These are phyloP conservation scores for Neopestalotiopsis sp. DNA, from an alignment of 2,329 filamentous ascomycete species.

Conservation along the genomic window DNA sequence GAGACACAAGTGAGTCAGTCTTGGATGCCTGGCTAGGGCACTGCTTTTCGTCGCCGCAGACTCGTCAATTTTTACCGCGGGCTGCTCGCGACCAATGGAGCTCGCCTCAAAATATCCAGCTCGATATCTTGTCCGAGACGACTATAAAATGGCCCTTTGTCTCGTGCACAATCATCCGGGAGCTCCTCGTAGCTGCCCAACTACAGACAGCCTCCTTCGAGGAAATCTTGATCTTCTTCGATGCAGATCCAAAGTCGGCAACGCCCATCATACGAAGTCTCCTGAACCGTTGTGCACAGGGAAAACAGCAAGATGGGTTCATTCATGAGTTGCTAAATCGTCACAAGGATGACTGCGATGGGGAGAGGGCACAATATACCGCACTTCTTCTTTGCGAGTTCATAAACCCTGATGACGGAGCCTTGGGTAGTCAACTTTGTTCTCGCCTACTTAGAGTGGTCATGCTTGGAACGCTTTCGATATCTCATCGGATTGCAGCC, in stretches of 20 bases:
- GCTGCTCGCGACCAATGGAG: not conserved
- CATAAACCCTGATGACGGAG: too few relatives aligned
- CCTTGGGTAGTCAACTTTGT: too few relatives aligned
- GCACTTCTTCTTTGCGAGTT: too few relatives aligned
- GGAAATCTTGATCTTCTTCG: not conserved
- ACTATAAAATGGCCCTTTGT: not conserved
- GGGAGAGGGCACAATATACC: too few relatives aligned
- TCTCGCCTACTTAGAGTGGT: too few relatives aligned
- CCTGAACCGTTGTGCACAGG: not conserved
- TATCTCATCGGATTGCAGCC: too few relatives aligned
- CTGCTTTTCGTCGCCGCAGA: not conserved
- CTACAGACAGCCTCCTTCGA: not conserved
- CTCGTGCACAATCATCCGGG: not conserved
- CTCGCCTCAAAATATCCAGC: not conserved
- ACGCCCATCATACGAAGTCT: conserved; percentile 1
- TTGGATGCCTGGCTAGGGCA: conserved; percentile 12
- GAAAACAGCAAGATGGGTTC: not conserved
- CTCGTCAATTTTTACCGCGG: not conserved
- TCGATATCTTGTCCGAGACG: too few relatives aligned
- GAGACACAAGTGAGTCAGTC: not conserved
- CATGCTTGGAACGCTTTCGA: too few relatives aligned
- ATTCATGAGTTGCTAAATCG: not conserved
- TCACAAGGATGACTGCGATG: too few relatives aligned
- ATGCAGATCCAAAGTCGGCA: not conserved
- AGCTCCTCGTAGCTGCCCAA: not conserved